phyloP scores from a whole-genome alignment of 2,329 filamentous ascomycete species.

The Ustulina deusta region DNA sequence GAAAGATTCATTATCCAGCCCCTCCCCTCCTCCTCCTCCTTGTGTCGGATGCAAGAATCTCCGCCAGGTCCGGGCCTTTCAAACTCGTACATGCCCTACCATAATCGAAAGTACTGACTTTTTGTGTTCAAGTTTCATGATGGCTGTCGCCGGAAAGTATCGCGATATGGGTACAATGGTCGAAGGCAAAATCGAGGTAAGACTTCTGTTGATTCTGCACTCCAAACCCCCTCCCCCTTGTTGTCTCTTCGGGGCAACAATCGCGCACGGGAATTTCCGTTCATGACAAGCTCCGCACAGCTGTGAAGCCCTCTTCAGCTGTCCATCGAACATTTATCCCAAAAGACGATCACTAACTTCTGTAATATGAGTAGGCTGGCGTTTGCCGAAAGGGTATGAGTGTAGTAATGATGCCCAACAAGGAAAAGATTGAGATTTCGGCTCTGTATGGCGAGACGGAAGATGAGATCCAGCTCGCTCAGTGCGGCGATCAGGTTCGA shows the following conservation, averaged over 20 bases:
- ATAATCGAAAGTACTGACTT: slow-evolving; percentile 14
- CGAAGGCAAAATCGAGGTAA: slow-evolving; percentile 89
- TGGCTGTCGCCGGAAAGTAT: slow-evolving; percentile 97
- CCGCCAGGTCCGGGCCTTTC: too few species aligned
- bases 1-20: neutral
- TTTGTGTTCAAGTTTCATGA: slow-evolving; percentile 77
- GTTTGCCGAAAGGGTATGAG: slow-evolving; percentile 90
- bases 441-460: slow-evolving; percentile 96
- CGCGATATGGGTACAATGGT: slow-evolving; percentile 97
- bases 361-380: slow-evolving; percentile 65
- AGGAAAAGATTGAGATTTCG: slow-evolving; percentile 80
- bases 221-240: neutral
- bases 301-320: neutral
- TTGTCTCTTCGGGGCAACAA: neutral
- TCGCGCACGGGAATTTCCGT: neutral
- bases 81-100: neutral
- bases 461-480: slow-evolving; percentile 84
- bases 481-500: slow-evolving; percentile 95
- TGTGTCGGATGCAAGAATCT: neutral
- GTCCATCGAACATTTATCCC: neutral
- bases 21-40: neutral
- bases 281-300: too few species aligned
- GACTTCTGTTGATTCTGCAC: neutral
- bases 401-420: slow-evolving; percentile 93
- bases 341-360: slow-evolving; percentile 15